phyloP scores from a whole-genome alignment of 2,329 filamentous ascomycete species.

The Monilinia laxa region DNA sequence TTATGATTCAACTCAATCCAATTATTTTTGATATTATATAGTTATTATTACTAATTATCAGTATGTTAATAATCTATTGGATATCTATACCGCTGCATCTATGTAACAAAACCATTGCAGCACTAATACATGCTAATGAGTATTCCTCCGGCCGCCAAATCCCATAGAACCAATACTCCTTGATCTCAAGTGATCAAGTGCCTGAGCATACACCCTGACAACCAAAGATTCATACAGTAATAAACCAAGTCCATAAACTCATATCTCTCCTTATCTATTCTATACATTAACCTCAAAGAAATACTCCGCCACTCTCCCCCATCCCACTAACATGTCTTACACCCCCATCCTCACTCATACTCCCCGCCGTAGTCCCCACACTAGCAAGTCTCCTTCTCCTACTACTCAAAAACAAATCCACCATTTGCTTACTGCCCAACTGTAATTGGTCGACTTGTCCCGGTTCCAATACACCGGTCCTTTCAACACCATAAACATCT shows the following conservation, averaged over 20 bases:
- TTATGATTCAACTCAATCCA: background rate
- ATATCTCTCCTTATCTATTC: background rate
- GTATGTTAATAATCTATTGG: background rate
- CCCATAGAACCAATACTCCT: background rate
- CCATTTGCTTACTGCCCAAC: slow-evolving; percentile 52
- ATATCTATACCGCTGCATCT: background rate
- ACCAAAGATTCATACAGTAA: background rate
- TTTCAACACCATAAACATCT: slow-evolving; percentile 29
- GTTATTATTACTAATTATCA: background rate
- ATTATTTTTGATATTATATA: background rate
- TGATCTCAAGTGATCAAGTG: background rate
- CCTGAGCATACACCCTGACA: background rate
- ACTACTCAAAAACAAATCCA: slow-evolving; percentile 54
- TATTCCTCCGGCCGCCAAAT: background rate
- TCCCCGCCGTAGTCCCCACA: slow-evolving; percentile 41
- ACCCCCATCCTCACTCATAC: slow-evolving; percentile 1
- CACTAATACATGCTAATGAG: background rate
- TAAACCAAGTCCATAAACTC: background rate
- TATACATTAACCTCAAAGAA: background rate
- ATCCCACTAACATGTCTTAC: background rate
- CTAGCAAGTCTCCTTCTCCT: slow-evolving; percentile 47
- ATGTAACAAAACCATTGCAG: background rate
- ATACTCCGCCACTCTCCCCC: background rate
- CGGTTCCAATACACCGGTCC: slow-evolving; percentile 31
- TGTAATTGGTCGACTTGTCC: slow-evolving; percentile 40